These are phyloP conservation scores for Coffea eugenioides DNA, from an alignment of 257 asterid species.

Conservation along the genomic window DNA sequence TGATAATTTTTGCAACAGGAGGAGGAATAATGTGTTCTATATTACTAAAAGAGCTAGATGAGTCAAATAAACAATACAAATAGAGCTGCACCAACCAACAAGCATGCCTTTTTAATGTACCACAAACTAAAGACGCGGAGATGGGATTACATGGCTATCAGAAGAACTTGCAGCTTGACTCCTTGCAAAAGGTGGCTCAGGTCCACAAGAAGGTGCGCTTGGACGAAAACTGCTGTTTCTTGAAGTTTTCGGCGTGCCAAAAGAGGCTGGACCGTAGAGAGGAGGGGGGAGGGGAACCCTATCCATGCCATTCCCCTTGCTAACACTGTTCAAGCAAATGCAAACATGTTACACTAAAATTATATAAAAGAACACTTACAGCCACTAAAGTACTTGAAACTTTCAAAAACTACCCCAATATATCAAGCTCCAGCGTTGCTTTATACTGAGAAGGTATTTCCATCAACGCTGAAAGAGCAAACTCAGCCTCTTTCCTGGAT, in stretches of 20 bases:
- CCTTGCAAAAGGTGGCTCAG: constrained; percentile 27
- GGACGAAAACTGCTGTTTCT: constrained; percentile 52
- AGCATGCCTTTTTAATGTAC: neutral
- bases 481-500: constrained; percentile 88
- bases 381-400: neutral
- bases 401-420: constrained; percentile 60
- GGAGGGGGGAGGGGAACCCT: constrained; percentile 92
- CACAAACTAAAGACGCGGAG: neutral
- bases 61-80: neutral
- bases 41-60: neutral
- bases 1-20: neutral
- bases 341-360: constrained; percentile 15
- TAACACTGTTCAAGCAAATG: constrained; percentile 47
- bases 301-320: constrained; percentile 64
- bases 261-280: constrained; percentile 56
- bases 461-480: constrained; percentile 93
- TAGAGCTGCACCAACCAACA: neutral
- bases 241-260: constrained; percentile 52
- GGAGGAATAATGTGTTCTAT: neutral
- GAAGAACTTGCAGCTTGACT: constrained; percentile 53
- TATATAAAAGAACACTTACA: neutral
- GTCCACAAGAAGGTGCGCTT: constrained; percentile 57
- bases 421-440: constrained; percentile 86
- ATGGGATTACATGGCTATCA: constrained; percentile 56
- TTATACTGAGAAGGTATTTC: constrained; percentile 94